phyloP scores from a whole-genome alignment of 2,329 filamentous ascomycete species.

The Xylaria sp. region DNA sequence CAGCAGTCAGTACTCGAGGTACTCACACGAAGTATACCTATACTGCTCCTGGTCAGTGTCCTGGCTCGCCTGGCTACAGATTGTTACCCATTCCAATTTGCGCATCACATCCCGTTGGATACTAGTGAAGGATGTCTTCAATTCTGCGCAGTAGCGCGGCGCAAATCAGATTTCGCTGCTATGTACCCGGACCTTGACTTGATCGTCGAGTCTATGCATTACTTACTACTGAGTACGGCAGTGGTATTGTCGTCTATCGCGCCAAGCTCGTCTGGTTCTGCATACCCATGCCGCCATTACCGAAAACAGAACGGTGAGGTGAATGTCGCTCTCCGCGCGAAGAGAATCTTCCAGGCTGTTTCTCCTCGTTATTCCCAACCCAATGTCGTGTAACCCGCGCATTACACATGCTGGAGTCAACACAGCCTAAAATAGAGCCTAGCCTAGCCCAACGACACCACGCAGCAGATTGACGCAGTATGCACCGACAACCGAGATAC shows the following conservation, averaged over 20 bases:
- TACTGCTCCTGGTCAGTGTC: too few relatives aligned
- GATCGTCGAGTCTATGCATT: not conserved
- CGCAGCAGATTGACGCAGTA: slow-evolving; percentile 1
- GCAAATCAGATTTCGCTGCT: not conserved
- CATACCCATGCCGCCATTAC: slow-evolving; percentile 5
- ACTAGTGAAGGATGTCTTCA: too few relatives aligned
- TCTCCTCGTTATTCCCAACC: slow-evolving; percentile 16
- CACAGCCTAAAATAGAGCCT: slow-evolving; percentile 36
- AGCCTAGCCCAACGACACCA: slow-evolving; percentile 18
- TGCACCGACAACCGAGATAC: slow-evolving; percentile 19
- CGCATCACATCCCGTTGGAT: slow-evolving; percentile 1
- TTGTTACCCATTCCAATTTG: slow-evolving; percentile 6
- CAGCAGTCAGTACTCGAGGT: not conserved
- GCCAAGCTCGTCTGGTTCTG: slow-evolving; percentile 19
- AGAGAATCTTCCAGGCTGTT: slow-evolving; percentile 30
- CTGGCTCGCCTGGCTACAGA: not conserved
- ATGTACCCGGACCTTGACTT: not conserved
- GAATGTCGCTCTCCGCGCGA: slow-evolving; percentile 11
- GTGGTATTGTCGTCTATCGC: too few relatives aligned
- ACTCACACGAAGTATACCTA: not conserved
- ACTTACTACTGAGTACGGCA: too few relatives aligned
- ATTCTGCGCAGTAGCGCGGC: not conserved
- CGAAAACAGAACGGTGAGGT: not conserved
- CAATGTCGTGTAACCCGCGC: slow-evolving; percentile 33
- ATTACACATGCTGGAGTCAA: slow-evolving; percentile 20